Evolutionary conservation across 2,329 filamentous ascomycete species (phyloP).

Genomic region (Davidsoniella virescens): DNA sequence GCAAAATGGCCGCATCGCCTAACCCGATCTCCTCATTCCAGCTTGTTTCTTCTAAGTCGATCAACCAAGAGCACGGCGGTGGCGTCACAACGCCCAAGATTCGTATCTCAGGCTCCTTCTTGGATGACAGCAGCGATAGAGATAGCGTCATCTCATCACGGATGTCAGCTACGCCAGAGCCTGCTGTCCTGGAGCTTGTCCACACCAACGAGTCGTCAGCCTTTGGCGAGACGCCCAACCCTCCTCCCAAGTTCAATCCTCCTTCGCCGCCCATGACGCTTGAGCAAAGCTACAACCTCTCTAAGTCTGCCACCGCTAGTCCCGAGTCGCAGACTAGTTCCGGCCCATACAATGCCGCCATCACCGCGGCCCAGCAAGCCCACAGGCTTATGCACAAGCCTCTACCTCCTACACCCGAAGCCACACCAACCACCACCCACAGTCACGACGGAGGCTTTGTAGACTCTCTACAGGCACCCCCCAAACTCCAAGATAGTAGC

Average conservation of each 20-base stretch:
- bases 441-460: slow-evolving; percentile 15
- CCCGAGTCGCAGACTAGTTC: slow-evolving; percentile 22
- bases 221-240: not conserved
- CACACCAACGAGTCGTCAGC: not conserved
- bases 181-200: slow-evolving; percentile 2
- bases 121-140: slow-evolving; percentile 30
- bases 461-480: not conserved
- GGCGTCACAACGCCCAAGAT: slow-evolving; percentile 16
- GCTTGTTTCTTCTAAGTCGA: slow-evolving; percentile 32
- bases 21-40: slow-evolving; percentile 28
- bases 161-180: slow-evolving; percentile 13
- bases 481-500: slow-evolving; percentile 13
- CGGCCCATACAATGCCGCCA: slow-evolving; percentile 19
- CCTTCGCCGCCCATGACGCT: slow-evolving; percentile 33
- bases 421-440: slow-evolving; percentile 28
- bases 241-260: slow-evolving; percentile 15
- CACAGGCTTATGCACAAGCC: slow-evolving; percentile 30
- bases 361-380: slow-evolving; percentile 15
- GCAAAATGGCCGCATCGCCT: slow-evolving; percentile 16
- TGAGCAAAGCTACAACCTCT: slow-evolving; percentile 29
- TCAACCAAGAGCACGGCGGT: slow-evolving; percentile 27
- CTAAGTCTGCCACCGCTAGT: slow-evolving; percentile 10
- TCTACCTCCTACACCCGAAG: slow-evolving; percentile 33
- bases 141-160: no score
- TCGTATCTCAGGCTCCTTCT: slow-evolving; percentile 24